Percentiles rank a stretch among this genome's conserved stretches.
Conservation (phyloP, 1,284 basidiomycete genomes). For the Ceratobasidium sp. region DNA sequence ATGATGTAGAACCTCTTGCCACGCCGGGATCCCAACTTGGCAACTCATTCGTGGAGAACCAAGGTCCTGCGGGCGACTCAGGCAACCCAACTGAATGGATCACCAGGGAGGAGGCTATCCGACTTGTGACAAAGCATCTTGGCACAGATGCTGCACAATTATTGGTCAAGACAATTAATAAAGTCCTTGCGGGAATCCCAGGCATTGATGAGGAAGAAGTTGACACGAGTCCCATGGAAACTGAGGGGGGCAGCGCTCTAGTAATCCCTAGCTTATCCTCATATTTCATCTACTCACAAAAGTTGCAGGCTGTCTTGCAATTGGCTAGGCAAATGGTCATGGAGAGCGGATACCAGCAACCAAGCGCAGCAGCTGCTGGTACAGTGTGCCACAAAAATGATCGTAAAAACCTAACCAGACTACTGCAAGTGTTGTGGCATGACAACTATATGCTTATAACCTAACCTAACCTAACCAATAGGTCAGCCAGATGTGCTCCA, state of each 20-base stretch:
- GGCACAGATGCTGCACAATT: background rate
- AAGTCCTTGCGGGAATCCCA: too few relatives aligned
- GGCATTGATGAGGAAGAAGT: too few relatives aligned
- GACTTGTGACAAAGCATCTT: background rate
- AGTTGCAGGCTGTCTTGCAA: background rate
- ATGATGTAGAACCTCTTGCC: slow-evolving; percentile 16
- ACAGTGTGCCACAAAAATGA: too few relatives aligned
- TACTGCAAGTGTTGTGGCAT: too few relatives aligned
- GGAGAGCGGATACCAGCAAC: slow-evolving; percentile 5
- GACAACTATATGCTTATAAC: too few relatives aligned
- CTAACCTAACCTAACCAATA: too few relatives aligned
- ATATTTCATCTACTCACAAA: too few relatives aligned
- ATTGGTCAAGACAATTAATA: background rate
- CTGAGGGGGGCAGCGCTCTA: slow-evolving; percentile 20
- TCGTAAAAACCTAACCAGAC: too few relatives aligned
- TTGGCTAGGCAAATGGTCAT: background rate
- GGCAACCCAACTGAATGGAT: background rate
- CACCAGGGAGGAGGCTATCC: background rate
- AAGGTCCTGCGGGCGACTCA: background rate
- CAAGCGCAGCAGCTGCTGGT: background rate
- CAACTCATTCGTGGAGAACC: too few relatives aligned
- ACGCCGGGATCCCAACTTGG: background rate
- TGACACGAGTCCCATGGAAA: slow-evolving; percentile 16
- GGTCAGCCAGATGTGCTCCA: too few relatives aligned
- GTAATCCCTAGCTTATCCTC: background rate